Evolutionary conservation across 306 rosid genomes (phyloP).

Genomic region (Quercus rubra): DNA sequence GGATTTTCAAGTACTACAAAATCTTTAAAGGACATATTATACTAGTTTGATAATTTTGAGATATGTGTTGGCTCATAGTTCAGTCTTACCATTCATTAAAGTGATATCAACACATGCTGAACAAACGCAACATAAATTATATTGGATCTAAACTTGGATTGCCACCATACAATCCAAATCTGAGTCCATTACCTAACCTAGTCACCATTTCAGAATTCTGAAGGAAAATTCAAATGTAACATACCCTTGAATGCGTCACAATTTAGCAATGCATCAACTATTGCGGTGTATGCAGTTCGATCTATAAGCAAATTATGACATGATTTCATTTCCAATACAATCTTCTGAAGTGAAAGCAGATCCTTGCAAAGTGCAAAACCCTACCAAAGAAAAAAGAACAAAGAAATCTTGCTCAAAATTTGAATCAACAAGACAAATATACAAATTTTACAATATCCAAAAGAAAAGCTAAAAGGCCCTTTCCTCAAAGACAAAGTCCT

Average conservation of each 20-base stretch:
- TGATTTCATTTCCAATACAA: conserved; percentile 76
- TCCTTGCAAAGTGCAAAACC: conserved; percentile 69
- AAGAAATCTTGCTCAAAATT: background rate
- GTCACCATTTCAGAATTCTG: background rate
- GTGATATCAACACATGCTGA: background rate
- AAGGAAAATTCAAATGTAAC: conserved; percentile 20
- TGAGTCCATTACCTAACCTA: background rate
- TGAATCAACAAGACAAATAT: background rate
- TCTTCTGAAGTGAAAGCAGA: conserved; percentile 48
- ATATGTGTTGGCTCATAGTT: background rate
- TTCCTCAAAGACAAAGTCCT: background rate
- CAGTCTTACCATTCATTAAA: background rate
- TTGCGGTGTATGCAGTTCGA: conserved; percentile 83
- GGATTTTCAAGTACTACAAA: background rate
- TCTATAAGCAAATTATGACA: conserved; percentile 45
- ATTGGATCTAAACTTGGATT: background rate
- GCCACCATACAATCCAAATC: background rate
- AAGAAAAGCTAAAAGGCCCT: background rate
- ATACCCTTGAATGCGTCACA: conserved; percentile 70
- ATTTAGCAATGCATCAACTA: conserved; percentile 62
- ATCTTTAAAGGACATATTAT: too few relatives aligned
- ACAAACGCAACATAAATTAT: background rate
- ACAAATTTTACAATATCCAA: background rate
- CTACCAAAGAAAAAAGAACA: conserved; percentile 38
- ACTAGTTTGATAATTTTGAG: too few relatives aligned